Evolutionary conservation across 2,329 filamentous ascomycete species (phyloP).

Genomic region (Sarocladium kiliense): DNA sequence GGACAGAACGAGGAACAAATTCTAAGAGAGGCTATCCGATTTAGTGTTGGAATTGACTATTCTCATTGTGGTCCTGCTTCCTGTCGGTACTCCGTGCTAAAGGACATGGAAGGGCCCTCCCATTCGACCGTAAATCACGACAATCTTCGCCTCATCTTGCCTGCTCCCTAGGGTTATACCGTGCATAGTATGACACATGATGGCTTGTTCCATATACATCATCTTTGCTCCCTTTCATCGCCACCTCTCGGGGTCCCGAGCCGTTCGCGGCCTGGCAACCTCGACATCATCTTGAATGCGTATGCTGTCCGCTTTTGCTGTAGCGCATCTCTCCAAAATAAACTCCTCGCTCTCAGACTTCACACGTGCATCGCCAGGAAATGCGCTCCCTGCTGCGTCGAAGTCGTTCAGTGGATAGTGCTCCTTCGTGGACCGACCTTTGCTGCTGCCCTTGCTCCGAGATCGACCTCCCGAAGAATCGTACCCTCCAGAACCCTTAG

Average conservation of each 20-base stretch:
- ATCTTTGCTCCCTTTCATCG: too few species aligned
- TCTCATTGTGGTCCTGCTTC: too few species aligned
- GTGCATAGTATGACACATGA: too few species aligned
- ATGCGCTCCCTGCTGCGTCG: background rate
- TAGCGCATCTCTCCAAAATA: background rate
- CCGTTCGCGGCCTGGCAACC: background rate
- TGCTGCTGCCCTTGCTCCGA: conserved; percentile 17
- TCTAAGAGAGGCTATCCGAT: too few species aligned
- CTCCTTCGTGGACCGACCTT: conserved; percentile 9
- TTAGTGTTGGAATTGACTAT: too few species aligned
- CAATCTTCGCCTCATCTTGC: too few species aligned
- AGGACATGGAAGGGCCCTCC: too few species aligned
- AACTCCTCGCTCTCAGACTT: background rate
- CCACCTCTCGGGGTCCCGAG: background rate
- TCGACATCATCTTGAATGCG: background rate
- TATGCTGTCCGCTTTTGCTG: background rate
- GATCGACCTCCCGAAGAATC: conserved; percentile 19
- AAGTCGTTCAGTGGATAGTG: background rate
- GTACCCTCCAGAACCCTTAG: conserved; percentile 24
- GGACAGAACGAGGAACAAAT: too few species aligned
- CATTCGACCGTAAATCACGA: too few species aligned
- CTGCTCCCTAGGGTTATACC: too few species aligned
- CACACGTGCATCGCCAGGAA: background rate
- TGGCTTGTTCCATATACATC: too few species aligned
- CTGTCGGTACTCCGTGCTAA: too few species aligned